Evolutionary conservation across 2,329 filamentous ascomycete species (phyloP).

Genomic region (Aspergillus pseudonomiae): DNA sequence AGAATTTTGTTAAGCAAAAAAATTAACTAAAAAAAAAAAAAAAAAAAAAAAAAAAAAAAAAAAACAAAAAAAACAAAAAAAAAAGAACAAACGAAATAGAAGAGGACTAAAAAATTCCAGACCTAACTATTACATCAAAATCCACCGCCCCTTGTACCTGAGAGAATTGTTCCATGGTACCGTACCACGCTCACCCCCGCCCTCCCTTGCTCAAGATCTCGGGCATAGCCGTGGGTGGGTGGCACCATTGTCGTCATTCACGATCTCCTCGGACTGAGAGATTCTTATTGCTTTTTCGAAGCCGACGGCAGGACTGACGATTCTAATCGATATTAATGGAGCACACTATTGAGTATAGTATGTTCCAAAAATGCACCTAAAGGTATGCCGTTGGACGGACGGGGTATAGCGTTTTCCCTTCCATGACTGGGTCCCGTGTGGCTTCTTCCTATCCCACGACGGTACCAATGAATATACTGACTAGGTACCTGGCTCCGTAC

Average conservation of each 20-base stretch:
- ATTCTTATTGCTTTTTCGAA: conserved; percentile 6
- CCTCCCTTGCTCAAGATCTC: conserved; percentile 31
- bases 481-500: not conserved
- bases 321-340: conserved; percentile 3
- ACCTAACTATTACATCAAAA: not conserved
- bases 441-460: not conserved
- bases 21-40: conserved; percentile 1
- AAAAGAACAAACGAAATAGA: too few relatives aligned
- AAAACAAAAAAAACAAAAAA: conserved; percentile 9
- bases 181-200: conserved; percentile 25
- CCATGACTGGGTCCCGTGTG: not conserved
- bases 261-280: conserved; percentile 8
- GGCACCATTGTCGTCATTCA: conserved; percentile 23
- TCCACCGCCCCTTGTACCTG: conserved; percentile 14
- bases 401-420: not conserved
- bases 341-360: conserved; percentile 12
- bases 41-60: conserved; percentile 13
- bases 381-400: conserved; percentile 1
- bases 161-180: conserved; percentile 27
- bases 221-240: conserved; percentile 28
- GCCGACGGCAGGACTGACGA: not conserved
- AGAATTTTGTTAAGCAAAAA: not conserved
- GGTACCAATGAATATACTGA: not conserved
- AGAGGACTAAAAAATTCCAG: not conserved
- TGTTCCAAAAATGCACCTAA: conserved; percentile 5